Evolutionary conservation across 1,139 yeast species (phyloP), one percentile per base, ranked within the genome.

Genomic region (Protomyces macrosporus): DNA sequence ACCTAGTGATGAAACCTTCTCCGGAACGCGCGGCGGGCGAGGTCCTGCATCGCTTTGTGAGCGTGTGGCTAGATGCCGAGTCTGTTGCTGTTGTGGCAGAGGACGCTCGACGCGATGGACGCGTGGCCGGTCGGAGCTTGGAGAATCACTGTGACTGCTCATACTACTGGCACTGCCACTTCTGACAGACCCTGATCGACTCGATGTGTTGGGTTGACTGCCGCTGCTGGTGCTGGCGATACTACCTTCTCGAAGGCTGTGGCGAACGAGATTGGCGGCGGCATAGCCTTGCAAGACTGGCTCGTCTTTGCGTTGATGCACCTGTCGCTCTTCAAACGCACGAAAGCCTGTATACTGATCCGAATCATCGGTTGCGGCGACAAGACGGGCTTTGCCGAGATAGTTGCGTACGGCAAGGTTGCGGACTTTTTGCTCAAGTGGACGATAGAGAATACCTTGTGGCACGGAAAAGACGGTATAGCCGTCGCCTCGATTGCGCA

Each of bases 381-480:
- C 54, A n/a, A 63, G 40, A 14, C 40, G 45, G 16, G 66, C 63
- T 16, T 60, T 65, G 6, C 67, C 67, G 7, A 65, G 51, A 34
- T 56, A 65, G 45, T 60, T 60, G 35, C 53, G 61, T 5, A 60
- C 45, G 6, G 59, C 64, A 12, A 57, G 36, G 33, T 65, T 65
- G 32, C 60, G 55, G 23, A 65, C 67, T 48, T 65, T 65, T 16
- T 50, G 23, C 36, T 61, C 67, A 35, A 51, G 50, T 9, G 68
- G 68, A 9, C 68, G 60, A 35, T 61, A 66, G 14, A 66, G 36
- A 10, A 51, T 50, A 16, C 66, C 67, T 16, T 14, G 40, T n/a
- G 67, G 68, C 14, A 66, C 53, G 4, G 68, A 66, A 48, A 66
- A 66, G 14, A 66, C 64, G 14, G 66, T 66, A 40, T 48, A 61